These are phyloP conservation scores for Darksidea phi DNA, from an alignment of 495 filamentous ascomycete genomes.

Conservation along the genomic window DNA sequence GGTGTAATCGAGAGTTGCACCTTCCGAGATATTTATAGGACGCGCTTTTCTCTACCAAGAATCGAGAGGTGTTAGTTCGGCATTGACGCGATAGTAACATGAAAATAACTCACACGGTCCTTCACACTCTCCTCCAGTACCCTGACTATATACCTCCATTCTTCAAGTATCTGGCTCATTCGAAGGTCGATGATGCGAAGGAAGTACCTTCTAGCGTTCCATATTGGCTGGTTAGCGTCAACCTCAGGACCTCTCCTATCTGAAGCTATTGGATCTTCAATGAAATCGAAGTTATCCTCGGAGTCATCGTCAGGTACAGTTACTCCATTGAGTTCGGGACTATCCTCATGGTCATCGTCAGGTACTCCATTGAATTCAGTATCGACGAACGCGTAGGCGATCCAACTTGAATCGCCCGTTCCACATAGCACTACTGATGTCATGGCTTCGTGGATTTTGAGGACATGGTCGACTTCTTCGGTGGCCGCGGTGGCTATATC, in stretches of 20 bases:
- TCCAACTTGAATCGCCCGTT: not conserved
- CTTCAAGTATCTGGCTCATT: not conserved
- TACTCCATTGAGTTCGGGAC: too few species aligned
- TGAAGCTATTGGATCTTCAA: conserved; percentile 15
- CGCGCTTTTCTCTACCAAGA: too few species aligned
- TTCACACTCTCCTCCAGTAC: not conserved
- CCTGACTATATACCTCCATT: conserved; percentile 4
- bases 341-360: not conserved
- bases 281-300: conserved; percentile 3
- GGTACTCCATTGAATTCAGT: not conserved
- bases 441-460: not conserved
- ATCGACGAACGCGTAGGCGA: not conserved
- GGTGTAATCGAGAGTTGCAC: not conserved
- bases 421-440: not conserved
- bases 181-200: not conserved
- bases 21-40: not conserved
- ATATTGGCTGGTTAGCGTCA: conserved; percentile 5
- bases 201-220: conserved; percentile 21
- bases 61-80: too few species aligned
- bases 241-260: not conserved
- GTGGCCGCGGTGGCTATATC: too few species aligned
- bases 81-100: not conserved
- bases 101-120: conserved; percentile 8
- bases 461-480: too few species aligned
- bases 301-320: conserved; percentile 4